phyloP scores from a whole-genome alignment of 2,329 filamentous ascomycete genomes.

The Fusarium sp. region DNA sequence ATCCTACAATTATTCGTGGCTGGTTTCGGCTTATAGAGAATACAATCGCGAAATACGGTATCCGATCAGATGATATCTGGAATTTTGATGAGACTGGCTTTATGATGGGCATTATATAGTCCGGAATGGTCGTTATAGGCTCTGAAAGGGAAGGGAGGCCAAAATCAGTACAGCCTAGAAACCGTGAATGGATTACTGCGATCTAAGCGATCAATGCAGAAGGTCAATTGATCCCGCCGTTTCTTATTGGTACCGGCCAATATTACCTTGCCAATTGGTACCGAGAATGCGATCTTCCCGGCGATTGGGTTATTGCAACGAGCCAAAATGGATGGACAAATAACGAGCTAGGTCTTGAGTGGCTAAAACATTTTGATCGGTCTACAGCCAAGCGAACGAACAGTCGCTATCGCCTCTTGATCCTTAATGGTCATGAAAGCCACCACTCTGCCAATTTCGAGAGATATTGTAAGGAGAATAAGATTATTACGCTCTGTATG shows the following conservation, averaged over 20 bases:
- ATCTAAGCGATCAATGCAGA: no score
- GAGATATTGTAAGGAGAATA: no score
- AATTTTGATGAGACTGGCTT: slow-evolving; percentile 17
- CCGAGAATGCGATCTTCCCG: no score
- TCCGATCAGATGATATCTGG: neutral
- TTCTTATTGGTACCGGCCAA: no score
- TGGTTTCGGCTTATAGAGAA: slow-evolving; percentile 3
- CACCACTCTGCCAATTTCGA: slow-evolving; percentile 43
- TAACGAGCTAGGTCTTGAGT: no score
- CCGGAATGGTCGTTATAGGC: slow-evolving; percentile 3
- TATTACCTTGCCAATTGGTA: no score
- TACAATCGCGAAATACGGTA: slow-evolving; percentile 36
- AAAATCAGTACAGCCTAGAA: slow-evolving; percentile 3
- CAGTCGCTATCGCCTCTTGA: slow-evolving; percentile 48
- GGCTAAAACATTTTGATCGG: slow-evolving; percentile 48
- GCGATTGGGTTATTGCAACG: no score
- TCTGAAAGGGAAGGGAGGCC: neutral
- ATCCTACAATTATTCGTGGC: neutral
- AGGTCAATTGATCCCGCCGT: no score
- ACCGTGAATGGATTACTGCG: no score
- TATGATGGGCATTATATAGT: slow-evolving; percentile 15
- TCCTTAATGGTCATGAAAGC: slow-evolving; percentile 53
- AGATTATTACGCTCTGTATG: no score
- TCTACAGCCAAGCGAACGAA: slow-evolving; percentile 41
- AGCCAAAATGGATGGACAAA: no score